phyloP scores from a whole-genome alignment of 495 filamentous ascomycete species.

The Symbiotaphrina buchneri region DNA sequence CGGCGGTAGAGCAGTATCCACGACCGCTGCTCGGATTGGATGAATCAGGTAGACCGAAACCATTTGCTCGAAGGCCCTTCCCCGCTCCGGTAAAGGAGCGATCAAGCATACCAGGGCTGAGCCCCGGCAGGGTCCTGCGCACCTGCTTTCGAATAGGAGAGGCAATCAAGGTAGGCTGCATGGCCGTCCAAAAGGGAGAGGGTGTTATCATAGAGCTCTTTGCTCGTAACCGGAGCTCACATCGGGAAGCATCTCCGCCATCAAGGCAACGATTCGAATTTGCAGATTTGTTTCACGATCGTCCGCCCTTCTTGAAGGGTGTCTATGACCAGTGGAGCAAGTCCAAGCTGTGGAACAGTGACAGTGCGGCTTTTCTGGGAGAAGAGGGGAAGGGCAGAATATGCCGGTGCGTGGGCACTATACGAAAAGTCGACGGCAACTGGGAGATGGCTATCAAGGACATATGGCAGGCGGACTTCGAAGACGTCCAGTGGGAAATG shows the following conservation, averaged over 20 bases:
- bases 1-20: too few species aligned
- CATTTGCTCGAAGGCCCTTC: slow-evolving; percentile 24
- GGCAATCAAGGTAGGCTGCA: slow-evolving; percentile 19
- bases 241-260: slow-evolving; percentile 15
- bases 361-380: slow-evolving; percentile 19
- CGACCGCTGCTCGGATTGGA: slow-evolving; percentile 1
- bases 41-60: slow-evolving; percentile 5
- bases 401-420: slow-evolving; percentile 28
- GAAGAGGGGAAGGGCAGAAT: slow-evolving; percentile 12
- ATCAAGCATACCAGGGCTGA: slow-evolving; percentile 25
- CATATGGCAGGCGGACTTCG: slow-evolving; percentile 28
- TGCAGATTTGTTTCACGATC: slow-evolving; percentile 31
- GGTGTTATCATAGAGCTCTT: slow-evolving; percentile 32
- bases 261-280: slow-evolving; percentile 35
- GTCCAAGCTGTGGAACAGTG: slow-evolving; percentile 20
- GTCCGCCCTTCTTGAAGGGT: slow-evolving; percentile 25
- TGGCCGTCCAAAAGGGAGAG: slow-evolving; percentile 17
- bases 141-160: slow-evolving; percentile 39
- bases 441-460: slow-evolving; percentile 25
- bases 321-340: slow-evolving; percentile 23
- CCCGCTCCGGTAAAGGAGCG: slow-evolving; percentile 24
- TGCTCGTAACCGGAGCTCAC: slow-evolving; percentile 28
- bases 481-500: slow-evolving; percentile 21
- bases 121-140: slow-evolving; percentile 20
- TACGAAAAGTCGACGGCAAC: slow-evolving; percentile 19